phyloP scores from a whole-genome alignment of 2,329 filamentous ascomycete genomes.

The Berkeleyomyces basicola region DNA sequence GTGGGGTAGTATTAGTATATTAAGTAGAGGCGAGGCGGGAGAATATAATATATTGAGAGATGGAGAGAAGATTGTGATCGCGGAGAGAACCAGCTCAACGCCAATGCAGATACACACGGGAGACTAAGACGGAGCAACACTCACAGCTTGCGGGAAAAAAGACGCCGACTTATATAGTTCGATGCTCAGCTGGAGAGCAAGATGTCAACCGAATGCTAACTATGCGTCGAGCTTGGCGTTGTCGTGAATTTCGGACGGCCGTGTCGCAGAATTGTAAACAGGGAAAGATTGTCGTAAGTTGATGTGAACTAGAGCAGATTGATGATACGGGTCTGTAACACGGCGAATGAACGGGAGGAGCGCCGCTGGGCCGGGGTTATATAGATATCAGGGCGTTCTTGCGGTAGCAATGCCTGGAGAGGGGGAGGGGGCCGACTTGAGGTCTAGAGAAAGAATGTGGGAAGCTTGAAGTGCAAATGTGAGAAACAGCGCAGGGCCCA shows the following conservation, averaged over 20 bases:
- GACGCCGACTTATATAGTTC: not conserved
- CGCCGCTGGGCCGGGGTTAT: not conserved
- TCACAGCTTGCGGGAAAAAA: too few relatives aligned
- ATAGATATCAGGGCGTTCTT: not conserved
- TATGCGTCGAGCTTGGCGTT: not conserved
- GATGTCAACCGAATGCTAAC: not conserved
- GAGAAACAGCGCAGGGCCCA: not conserved
- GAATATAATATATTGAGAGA: not conserved
- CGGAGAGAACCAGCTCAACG: not conserved
- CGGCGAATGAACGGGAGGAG: not conserved
- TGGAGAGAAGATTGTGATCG: not conserved
- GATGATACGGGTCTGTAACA: slow-evolving; percentile 10
- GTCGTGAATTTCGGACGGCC: not conserved
- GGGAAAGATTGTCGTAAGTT: not conserved
- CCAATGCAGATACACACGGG: not conserved
- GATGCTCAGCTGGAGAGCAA: not conserved
- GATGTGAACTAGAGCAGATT: slow-evolving; percentile 3
- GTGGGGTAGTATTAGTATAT: not conserved
- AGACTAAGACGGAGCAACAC: not conserved
- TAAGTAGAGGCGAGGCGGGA: not conserved
- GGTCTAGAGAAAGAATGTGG: not conserved
- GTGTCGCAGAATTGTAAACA: not conserved
- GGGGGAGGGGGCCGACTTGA: too few relatives aligned
- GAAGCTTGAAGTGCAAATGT: not conserved
- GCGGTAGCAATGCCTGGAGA: not conserved